These are phyloP conservation scores for Phytophthora chlamydospora DNA, from an alignment of 352 stramenopile genomes.

Conservation along the genomic window DNA sequence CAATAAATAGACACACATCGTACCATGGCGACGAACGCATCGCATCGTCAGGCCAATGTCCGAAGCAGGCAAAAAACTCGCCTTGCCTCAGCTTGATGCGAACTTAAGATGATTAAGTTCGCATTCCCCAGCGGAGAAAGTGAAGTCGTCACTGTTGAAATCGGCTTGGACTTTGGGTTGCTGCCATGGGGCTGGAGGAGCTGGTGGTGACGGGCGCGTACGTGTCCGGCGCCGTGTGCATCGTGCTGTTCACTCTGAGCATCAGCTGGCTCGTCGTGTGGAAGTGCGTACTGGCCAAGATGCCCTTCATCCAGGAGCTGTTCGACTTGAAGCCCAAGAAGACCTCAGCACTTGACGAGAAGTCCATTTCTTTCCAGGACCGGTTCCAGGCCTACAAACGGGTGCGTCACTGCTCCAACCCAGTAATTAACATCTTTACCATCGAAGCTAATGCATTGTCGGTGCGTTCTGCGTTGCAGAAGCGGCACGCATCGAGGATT, in stretches of 20 bases:
- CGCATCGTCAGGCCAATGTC: neutral
- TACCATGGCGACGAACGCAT: no score
- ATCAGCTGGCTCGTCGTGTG: conserved; percentile 85
- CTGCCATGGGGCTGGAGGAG: conserved; percentile 47
- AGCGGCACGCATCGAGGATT: conserved; percentile 46
- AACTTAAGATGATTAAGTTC: conserved; percentile 34
- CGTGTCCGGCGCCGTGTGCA: conserved; percentile 75
- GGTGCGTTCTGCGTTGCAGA: conserved; percentile 37
- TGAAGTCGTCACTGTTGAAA: conserved; percentile 1
- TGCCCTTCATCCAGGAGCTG: conserved; percentile 84
- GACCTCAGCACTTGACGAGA: conserved; percentile 37
- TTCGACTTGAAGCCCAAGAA: conserved; percentile 84
- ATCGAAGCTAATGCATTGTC: conserved; percentile 18
- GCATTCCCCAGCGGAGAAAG: conserved; percentile 18
- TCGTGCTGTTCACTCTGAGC: conserved; percentile 80
- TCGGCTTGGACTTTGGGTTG: neutral
- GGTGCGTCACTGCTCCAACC: conserved; percentile 32
- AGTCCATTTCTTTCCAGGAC: conserved; percentile 75
- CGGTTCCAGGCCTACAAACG: conserved; percentile 71
- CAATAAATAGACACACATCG: conserved; percentile 37
- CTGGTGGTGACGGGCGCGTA: conserved; percentile 70
- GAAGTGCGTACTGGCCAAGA: conserved; percentile 86
- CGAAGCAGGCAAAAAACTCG: no score
- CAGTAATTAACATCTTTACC: neutral
- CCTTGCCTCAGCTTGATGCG: conserved; percentile 8